phyloP scores from a whole-genome alignment of 768 basidiomycete genomes.

The Leccinellum luteum region DNA sequence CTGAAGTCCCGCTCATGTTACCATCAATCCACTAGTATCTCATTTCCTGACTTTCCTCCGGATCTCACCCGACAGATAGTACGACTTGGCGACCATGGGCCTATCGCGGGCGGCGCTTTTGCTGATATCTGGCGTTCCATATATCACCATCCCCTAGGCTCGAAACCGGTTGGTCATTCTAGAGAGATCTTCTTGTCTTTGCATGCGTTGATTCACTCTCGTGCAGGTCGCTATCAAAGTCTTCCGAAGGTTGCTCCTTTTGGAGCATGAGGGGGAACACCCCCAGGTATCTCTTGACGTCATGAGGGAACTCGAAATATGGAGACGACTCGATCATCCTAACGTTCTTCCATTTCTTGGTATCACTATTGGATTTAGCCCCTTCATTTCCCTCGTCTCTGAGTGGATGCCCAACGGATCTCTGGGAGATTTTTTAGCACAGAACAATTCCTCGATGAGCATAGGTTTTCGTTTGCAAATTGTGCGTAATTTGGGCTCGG shows the following conservation, averaged over 20 bases:
- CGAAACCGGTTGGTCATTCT: background rate
- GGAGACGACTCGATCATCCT: constrained; percentile 15
- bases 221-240: constrained; percentile 13
- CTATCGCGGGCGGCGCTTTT: constrained; percentile 4
- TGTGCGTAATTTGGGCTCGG: background rate
- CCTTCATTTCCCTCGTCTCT: constrained; percentile 9
- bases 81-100: background rate
- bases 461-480: constrained; percentile 5
- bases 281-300: background rate
- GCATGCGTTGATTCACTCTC: background rate
- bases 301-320: constrained; percentile 16
- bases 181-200: background rate
- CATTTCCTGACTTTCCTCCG: constrained; percentile 12
- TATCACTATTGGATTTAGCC: constrained; percentile 11
- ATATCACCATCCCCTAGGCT: constrained; percentile 1
- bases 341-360: constrained; percentile 18
- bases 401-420: constrained; percentile 12
- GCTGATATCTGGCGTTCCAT: constrained; percentile 11
- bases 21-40: constrained; percentile 1
- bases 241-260: constrained; percentile 4
- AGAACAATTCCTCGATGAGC: constrained; percentile 1
- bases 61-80: constrained; percentile 12
- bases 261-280: background rate
- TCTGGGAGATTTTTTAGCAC: constrained; percentile 1
- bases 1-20: background rate